phyloP scores from a whole-genome alignment of 108 stramenopile genomes.

The Cylindrotheca fusiformis region DNA sequence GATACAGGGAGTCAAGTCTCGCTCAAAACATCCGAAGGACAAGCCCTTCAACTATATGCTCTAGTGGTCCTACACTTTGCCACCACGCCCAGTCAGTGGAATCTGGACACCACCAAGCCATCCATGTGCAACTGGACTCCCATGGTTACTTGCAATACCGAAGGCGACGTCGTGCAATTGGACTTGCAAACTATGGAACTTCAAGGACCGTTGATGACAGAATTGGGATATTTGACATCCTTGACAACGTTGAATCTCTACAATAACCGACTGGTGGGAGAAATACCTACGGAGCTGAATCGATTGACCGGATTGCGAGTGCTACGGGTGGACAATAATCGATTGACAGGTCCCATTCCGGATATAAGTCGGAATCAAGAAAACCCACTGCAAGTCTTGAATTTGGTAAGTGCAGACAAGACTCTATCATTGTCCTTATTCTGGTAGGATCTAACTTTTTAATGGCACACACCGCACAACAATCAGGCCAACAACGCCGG shows the following conservation, averaged over 20 bases:
- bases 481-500: background rate
- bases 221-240: conserved; percentile 35
- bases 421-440: too few species aligned
- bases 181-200: conserved; percentile 6
- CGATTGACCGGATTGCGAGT: conserved; percentile 5
- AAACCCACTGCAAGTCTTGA: background rate
- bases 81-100: background rate
- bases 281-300: conserved; percentile 55
- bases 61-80: background rate
- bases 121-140: too few species aligned
- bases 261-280: conserved; percentile 44
- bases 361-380: background rate
- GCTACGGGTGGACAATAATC: conserved; percentile 14
- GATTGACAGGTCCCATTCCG: conserved; percentile 11
- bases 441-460: too few species aligned
- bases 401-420: conserved; percentile 1
- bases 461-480: too few species aligned
- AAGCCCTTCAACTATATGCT: background rate
- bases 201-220: conserved; percentile 34
- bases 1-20: background rate
- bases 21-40: background rate
- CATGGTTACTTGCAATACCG: background rate
- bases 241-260: conserved; percentile 36
- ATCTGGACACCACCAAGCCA: background rate
- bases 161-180: background rate